These are phyloP conservation scores for Pseudonitzschia multiseries DNA, from an alignment of 108 stramenopile genomes.

Conservation along the genomic window DNA sequence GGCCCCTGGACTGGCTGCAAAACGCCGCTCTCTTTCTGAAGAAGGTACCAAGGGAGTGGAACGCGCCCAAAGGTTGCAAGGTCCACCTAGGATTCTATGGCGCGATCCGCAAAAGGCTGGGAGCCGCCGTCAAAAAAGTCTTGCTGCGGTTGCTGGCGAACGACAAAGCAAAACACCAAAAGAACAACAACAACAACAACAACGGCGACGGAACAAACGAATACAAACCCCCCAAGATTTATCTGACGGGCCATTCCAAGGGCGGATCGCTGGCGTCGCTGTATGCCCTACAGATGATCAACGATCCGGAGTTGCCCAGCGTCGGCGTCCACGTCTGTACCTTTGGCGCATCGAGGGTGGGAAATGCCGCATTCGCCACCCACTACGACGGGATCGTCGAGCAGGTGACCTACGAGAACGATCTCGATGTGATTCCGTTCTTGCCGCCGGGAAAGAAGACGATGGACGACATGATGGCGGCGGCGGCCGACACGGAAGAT, in stretches of 20 bases:
- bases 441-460: constrained; percentile 18
- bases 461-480: constrained; percentile 15
- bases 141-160: neutral
- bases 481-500: constrained; percentile 4
- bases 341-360: constrained; percentile 29
- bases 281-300: constrained; percentile 2
- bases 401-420: constrained; percentile 28
- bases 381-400: constrained; percentile 6
- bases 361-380: constrained; percentile 11
- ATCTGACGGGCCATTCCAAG: constrained; percentile 35
- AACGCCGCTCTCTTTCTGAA: constrained; percentile 11
- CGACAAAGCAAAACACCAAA: neutral
- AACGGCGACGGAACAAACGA: neutral
- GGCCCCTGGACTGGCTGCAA: constrained; percentile 29
- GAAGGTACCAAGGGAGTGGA: neutral
- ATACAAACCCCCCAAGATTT: constrained; percentile 3
- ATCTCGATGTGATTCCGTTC: constrained; percentile 32
- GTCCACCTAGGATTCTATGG: constrained; percentile 4
- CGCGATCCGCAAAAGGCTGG: neutral
- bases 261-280: constrained; percentile 33
- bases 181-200: neutral
- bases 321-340: constrained; percentile 23
- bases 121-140: neutral
- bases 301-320: constrained; percentile 8
- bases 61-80: neutral